Conservation (phyloP, 306 rosid species). For the Lupinus albus region DNA sequence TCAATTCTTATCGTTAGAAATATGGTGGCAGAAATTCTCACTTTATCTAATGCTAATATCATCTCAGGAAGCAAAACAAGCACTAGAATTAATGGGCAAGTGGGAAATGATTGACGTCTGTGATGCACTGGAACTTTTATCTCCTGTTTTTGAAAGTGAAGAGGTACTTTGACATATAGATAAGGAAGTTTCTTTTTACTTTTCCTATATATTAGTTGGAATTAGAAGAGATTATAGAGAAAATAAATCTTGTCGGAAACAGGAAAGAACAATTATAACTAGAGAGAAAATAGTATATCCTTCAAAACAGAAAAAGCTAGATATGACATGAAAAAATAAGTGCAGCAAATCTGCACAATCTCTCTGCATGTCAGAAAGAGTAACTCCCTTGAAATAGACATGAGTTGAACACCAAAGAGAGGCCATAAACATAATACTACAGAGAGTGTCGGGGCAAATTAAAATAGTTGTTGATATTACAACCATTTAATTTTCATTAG, state of each 20-base stretch:
- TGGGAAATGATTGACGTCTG: conserved; percentile 97
- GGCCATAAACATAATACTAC: conserved; percentile 12
- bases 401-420: conserved; percentile 16
- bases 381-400: conserved; percentile 12
- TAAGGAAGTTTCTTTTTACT: neutral
- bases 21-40: conserved; percentile 12
- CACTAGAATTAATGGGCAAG: conserved; percentile 82
- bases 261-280: conserved; percentile 20
- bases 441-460: conserved; percentile 25
- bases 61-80: conserved; percentile 96
- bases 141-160: conserved; percentile 97
- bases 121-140: conserved; percentile 91
- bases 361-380: conserved; percentile 21
- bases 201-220: conserved; percentile 23
- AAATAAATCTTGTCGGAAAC: neutral
- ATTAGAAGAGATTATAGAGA: neutral
- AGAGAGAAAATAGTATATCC: conserved; percentile 27
- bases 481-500: neutral
- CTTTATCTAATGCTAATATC: conserved; percentile 38
- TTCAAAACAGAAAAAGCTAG: conserved; percentile 15
- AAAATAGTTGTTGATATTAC: no score
- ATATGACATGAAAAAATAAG: conserved; percentile 5
- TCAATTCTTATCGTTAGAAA: conserved; percentile 15
- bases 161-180: conserved; percentile 60
- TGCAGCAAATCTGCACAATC: neutral